Base-by-base conservation (phyloP, 1,284 basidiomycete genomes). In the Apiotrichum brassicae region DNA sequence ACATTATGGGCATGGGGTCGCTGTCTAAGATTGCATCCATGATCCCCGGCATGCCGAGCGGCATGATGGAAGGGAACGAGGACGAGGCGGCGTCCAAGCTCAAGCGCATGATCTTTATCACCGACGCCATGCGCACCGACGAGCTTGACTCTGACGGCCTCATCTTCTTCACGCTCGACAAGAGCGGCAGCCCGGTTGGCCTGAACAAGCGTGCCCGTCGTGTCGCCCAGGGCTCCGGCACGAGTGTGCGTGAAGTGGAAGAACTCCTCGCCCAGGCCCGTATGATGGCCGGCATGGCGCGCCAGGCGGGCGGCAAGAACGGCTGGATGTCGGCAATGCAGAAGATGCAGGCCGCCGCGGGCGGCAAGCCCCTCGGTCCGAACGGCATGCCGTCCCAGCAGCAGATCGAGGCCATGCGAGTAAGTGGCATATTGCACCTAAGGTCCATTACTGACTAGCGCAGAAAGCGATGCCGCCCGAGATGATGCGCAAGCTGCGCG, bases 31-130 rank as follows among this genome's bases (percentile, higher is more conserved):
- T 99, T 62, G 93, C 94, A 14, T 92, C 89, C 19, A 98, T 98
- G 92, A 98, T 99, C 54, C 94, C 94, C 3, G 94, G 94, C 26
- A 81, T 99, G 62, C 86, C 90, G 16, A 85, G 87, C 58, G 88
- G 90, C 35, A 78, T 98, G 68, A 79, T 97, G 49, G 83, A 86
- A 65, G 92, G 88, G 34, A 85, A 85, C 25, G 89, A 91, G 66
- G 92, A 95, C 68, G 94, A 97, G 65, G 84, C 87, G 1, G 59
- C 67, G 4, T 73, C 82, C 59, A 85, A 89, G 53, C 86, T 99
- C 83, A 97, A 97, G 76, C 84, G 92, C 55, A 93, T 99, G 88
- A 87, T 97, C 59, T 98, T 87, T 76, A 97, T 99, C 68, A 97
- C 91, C 20, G 94, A 99, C 74, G 91, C 88, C 64, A 99, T 99